Evolutionary conservation across 106 monocot genomes (phyloP), one percentile per base, ranked within the genome.

Genomic region (Platanthera zijinensis): DNA sequence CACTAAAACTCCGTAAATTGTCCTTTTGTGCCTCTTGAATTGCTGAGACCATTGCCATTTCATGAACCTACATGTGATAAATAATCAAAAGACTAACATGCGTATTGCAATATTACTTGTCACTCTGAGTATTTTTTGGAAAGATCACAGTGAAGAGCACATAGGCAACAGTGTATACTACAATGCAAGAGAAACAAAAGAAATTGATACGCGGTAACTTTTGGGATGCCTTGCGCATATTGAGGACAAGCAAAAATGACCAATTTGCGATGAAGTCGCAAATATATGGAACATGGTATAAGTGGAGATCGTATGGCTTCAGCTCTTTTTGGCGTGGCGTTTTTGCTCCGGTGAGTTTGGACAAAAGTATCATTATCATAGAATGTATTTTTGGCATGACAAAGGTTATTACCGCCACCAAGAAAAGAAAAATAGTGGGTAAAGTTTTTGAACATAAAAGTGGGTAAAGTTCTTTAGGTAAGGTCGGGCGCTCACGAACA

Each of bases 1-100:
- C 88, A 84, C 85, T 88, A 74, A 94, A 99, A 77, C 90, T 90
- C 73, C 90, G 79, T 57, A 94, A 78, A 71, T 99, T 99, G 85
- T 99, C 99, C 80, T 92, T 94, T 75, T 94, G 99, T 73, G 99
- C 90, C 88, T 94, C 99, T 87, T 99, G 99, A 64, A 99, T 88
- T 48, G 94, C 84, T 32, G 99, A 99, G 22, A 94, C 87, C 84
- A 99, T 92, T 77, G 99, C 79, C 92, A 99, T 94, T 85, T 99
- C 99, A 90, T 99, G 99, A 64, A 99, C 84, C 99, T 99, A 81
- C 56, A 79, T 73, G 54, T 45, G 28, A 13, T 64, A 14, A 63
- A 22, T 25, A 46, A 50, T 39, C 39, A 67, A 39, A 39, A 39
- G 2, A 14, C 5, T 39, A 5, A 63, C 2, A 63, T 7, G 25